Evolutionary conservation across 345 rosid species (phyloP).

Genomic region (Populus simonii): DNA sequence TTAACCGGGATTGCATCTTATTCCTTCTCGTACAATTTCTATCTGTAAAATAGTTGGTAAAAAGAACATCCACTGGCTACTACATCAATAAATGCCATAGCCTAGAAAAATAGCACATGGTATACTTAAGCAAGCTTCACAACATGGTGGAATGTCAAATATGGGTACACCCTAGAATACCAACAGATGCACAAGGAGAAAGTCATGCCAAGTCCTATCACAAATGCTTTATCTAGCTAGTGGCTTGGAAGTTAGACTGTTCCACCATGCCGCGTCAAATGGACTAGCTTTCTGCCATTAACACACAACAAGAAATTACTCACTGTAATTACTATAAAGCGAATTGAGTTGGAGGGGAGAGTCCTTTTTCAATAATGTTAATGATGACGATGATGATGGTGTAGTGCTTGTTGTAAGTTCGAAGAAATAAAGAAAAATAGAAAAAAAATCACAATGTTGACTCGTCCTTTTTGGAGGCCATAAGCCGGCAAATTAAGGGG

Average conservation of each 20-base stretch:
- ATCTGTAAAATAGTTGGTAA: background rate
- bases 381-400: constrained; percentile 15
- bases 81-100: background rate
- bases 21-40: background rate
- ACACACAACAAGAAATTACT: background rate
- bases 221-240: background rate
- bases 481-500: constrained; percentile 28
- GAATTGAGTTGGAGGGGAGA: background rate
- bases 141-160: background rate
- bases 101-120: background rate
- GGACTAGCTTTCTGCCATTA: background rate
- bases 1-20: background rate
- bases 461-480: constrained; percentile 6
- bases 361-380: background rate
- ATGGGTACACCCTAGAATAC: background rate
- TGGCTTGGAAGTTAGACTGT: background rate
- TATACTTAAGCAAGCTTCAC: background rate
- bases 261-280: constrained; percentile 1
- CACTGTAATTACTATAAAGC: background rate
- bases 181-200: constrained; percentile 13
- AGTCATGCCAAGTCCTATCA: constrained; percentile 21
- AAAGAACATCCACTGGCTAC: background rate
- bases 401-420: constrained; percentile 21
- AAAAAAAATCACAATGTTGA: constrained; percentile 17
- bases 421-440: constrained; percentile 14